Evolutionary conservation across 2,329 filamentous ascomycete genomes (phyloP).

Genomic region (Dactylellina parvicollis): DNA sequence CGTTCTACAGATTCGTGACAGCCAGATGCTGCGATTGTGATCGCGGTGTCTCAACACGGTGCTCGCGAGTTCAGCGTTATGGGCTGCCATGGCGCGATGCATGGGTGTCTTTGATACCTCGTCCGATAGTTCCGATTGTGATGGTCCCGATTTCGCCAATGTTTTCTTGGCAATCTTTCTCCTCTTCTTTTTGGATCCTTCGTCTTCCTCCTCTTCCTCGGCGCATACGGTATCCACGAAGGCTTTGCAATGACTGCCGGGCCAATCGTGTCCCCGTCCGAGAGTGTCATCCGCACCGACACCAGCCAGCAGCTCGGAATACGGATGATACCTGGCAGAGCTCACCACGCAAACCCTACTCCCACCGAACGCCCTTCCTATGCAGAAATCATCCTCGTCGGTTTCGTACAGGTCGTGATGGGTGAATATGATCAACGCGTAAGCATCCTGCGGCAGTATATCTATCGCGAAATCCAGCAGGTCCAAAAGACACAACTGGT

Average conservation of each 20-base stretch:
- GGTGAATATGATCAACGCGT: slow-evolving; percentile 68
- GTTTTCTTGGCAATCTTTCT: neutral
- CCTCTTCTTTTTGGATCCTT: neutral
- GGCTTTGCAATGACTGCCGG: slow-evolving; percentile 30
- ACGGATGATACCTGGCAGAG: slow-evolving; percentile 70
- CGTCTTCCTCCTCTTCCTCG: slow-evolving; percentile 54
- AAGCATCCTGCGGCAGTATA: slow-evolving; percentile 69
- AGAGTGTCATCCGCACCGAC: slow-evolving; percentile 58
- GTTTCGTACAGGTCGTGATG: slow-evolving; percentile 74
- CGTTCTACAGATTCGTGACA: slow-evolving; percentile 69
- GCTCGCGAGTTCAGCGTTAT: slow-evolving; percentile 52
- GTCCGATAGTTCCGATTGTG: no score
- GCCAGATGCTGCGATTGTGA: slow-evolving; percentile 65
- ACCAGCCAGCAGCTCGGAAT: slow-evolving; percentile 63
- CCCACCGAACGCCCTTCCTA: slow-evolving; percentile 73
- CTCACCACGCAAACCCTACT: slow-evolving; percentile 72
- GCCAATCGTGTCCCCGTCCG: slow-evolving; percentile 38
- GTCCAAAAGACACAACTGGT: slow-evolving; percentile 71
- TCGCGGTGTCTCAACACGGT: slow-evolving; percentile 20
- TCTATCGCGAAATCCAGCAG: slow-evolving; percentile 69
- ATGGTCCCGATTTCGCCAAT: no score
- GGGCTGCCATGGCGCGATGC: slow-evolving; percentile 35
- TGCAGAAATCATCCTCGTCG: slow-evolving; percentile 74
- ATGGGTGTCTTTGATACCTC: slow-evolving; percentile 54
- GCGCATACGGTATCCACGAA: slow-evolving; percentile 17